These are phyloP conservation scores for Carex scoparia DNA, from an alignment of 176 grass and related monocot species.

Conservation along the genomic window DNA sequence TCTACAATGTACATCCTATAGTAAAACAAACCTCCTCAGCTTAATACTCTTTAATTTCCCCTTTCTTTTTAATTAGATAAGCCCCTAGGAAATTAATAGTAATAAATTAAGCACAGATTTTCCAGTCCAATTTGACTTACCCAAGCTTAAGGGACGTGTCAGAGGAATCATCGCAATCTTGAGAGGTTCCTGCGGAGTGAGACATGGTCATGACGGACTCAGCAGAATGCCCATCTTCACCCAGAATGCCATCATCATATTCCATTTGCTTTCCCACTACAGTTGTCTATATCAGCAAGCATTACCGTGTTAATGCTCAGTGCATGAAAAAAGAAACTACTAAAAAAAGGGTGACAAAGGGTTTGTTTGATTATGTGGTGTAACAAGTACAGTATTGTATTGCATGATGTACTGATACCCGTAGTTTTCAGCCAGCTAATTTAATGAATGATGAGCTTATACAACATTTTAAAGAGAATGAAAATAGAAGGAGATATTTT, in stretches of 20 bases:
- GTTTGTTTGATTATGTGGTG: not conserved
- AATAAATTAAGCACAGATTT: not conserved
- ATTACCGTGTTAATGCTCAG: not conserved
- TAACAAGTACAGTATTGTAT: not conserved
- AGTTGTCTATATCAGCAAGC: slow-evolving; percentile 46
- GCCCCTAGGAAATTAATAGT: not conserved
- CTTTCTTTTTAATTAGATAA: not conserved
- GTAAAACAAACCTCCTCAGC: not conserved
- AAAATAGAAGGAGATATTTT: not conserved
- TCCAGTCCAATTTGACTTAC: slow-evolving; percentile 11
- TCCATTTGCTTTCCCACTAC: slow-evolving; percentile 33
- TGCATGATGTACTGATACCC: not conserved
- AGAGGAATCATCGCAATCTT: slow-evolving; percentile 65
- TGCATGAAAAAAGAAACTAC: not conserved
- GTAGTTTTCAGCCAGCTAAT: not conserved
- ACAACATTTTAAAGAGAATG: not conserved
- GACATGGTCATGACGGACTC: slow-evolving; percentile 86
- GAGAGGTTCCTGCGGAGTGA: slow-evolving; percentile 51
- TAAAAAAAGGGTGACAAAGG: not conserved
- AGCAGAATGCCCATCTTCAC: slow-evolving; percentile 85
- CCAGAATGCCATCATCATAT: slow-evolving; percentile 43
- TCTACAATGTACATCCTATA: not conserved
- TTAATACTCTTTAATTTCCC: not conserved
- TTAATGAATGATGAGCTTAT: not conserved
- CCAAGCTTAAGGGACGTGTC: slow-evolving; percentile 80